These are phyloP conservation scores for Didymellaceae sp. DNA, from an alignment of 2,329 filamentous ascomycete species.

Conservation along the genomic window DNA sequence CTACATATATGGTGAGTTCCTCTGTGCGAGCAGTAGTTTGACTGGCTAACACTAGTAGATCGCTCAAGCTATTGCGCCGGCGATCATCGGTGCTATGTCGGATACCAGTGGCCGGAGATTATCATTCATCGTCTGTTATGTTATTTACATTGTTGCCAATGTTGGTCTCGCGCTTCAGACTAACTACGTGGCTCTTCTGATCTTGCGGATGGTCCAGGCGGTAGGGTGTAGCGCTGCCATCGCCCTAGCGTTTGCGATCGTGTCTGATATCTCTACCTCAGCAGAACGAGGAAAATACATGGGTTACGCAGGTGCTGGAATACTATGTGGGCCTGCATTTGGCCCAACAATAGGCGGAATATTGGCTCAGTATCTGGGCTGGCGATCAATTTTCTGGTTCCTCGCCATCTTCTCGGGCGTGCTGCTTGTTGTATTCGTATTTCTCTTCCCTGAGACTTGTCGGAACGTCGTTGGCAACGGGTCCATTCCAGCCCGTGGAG, in stretches of 20 bases:
- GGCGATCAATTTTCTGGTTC: constrained; percentile 52
- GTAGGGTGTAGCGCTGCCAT: constrained; percentile 51
- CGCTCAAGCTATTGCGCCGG: constrained; percentile 60
- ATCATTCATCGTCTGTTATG: constrained; percentile 56
- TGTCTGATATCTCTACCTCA: constrained; percentile 74
- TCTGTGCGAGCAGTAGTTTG: not conserved
- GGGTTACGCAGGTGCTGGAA: constrained; percentile 66
- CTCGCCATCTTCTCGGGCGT: constrained; percentile 50
- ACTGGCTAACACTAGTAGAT: constrained; percentile 30
- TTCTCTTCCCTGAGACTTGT: constrained; percentile 54
- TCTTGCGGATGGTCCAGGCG: constrained; percentile 48
- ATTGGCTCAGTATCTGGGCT: constrained; percentile 42
- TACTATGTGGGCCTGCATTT: constrained; percentile 40
- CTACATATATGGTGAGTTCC: constrained; percentile 53
- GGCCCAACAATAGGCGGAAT: constrained; percentile 47
- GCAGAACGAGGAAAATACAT: constrained; percentile 77
- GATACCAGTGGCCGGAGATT: constrained; percentile 60
- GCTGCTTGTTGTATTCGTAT: constrained; percentile 42
- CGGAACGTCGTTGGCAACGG: constrained; percentile 54
- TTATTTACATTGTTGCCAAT: constrained; percentile 47
- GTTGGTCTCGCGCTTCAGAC: constrained; percentile 48
- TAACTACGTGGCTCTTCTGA: constrained; percentile 44
- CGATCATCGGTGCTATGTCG: constrained; percentile 59
- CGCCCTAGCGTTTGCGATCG: constrained; percentile 70
- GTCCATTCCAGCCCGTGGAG: constrained; percentile 40